phyloP scores from a whole-genome alignment of 2,329 filamentous ascomycete genomes.

The Scedosporium boydii region DNA sequence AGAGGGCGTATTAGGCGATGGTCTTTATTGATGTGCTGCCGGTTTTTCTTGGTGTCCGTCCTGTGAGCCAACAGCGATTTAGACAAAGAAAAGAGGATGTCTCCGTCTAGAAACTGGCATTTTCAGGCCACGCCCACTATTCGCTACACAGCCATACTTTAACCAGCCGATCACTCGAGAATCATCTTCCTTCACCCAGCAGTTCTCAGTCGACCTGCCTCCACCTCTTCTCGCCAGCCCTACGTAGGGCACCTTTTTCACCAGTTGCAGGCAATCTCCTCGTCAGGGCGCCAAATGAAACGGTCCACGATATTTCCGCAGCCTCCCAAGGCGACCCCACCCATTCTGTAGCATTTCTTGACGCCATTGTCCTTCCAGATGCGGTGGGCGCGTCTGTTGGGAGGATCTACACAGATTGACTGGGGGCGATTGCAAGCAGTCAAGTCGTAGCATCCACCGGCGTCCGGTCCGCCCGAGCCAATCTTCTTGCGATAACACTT shows the following conservation, averaged over 20 bases:
- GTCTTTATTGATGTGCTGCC: no score
- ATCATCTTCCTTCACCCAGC: no score
- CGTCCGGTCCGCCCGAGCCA: neutral
- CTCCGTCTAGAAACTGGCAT: no score
- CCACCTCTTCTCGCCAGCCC: no score
- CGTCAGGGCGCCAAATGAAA: neutral
- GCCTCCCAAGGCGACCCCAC: neutral
- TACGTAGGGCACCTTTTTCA: neutral
- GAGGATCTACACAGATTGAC: slow-evolving; percentile 9
- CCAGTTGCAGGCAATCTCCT: neutral
- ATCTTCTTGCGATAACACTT: slow-evolving; percentile 6
- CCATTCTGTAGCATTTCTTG: slow-evolving; percentile 10
- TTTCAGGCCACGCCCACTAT: no score
- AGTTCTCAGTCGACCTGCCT: no score
- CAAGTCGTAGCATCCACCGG: neutral
- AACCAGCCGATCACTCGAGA: no score
- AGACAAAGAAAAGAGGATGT: no score
- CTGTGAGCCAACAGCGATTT: no score
- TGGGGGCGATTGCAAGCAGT: slow-evolving; percentile 6
- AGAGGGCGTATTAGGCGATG: no score
- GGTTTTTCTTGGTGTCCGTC: no score
- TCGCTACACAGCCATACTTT: no score
- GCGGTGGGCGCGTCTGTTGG: slow-evolving; percentile 8
- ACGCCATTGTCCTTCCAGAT: slow-evolving; percentile 9
- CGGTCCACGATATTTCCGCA: slow-evolving; percentile 4